phyloP scores from a whole-genome alignment of 306 rosid species.

The Cicer judaicum region DNA sequence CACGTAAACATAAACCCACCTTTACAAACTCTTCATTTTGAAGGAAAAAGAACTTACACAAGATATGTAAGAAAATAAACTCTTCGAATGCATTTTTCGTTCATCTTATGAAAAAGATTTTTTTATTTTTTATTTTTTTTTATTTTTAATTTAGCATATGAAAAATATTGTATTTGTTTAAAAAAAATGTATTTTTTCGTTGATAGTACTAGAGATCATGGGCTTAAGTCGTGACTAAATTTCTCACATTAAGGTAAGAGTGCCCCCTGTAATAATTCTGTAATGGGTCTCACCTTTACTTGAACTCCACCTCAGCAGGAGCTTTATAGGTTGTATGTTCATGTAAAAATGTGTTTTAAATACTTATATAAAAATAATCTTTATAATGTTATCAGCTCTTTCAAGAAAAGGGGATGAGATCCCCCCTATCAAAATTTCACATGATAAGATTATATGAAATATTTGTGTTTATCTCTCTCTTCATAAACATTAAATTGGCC shows the following conservation, averaged over 20 bases:
- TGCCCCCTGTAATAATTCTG: not conserved
- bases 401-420: not conserved
- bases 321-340: not conserved
- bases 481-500: not conserved
- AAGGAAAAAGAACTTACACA: not conserved
- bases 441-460: slow-evolving; percentile 9
- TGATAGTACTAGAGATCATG: not conserved
- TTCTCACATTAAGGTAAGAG: not conserved
- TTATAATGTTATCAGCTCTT: not conserved
- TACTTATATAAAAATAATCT: not conserved
- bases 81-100: not conserved
- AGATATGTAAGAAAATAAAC: not conserved
- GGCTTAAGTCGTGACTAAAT: not conserved
- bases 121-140: not conserved
- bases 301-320: not conserved
- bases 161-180: not conserved
- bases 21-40: not conserved
- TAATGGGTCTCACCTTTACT: not conserved
- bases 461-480: not conserved
- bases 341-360: not conserved
- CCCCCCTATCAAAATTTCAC: not conserved
- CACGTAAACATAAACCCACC: slow-evolving; percentile 18
- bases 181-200: not conserved
- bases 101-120: not conserved
- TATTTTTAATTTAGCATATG: not conserved